phyloP scores from a whole-genome alignment of 768 basidiomycete genomes.

The Boletus subparvulus region DNA sequence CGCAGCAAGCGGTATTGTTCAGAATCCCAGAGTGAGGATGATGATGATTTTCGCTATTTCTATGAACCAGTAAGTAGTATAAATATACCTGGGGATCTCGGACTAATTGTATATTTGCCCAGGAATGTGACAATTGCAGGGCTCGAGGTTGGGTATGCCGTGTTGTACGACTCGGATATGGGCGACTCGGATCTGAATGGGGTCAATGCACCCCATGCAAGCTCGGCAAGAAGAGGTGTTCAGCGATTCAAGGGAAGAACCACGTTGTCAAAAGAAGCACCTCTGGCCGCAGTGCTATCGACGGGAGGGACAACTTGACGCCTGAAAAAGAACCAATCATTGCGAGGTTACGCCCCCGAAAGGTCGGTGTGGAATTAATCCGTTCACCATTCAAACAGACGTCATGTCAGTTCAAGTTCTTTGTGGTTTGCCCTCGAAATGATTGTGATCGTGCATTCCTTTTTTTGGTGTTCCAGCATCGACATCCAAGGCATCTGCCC shows the following conservation, averaged over 20 bases:
- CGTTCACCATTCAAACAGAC: background rate
- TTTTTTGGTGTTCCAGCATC: background rate
- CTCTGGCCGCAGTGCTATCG: too few species aligned
- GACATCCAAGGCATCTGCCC: background rate
- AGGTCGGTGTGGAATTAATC: too few species aligned
- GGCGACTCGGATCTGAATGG: too few species aligned
- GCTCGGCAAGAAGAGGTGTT: background rate
- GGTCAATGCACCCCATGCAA: background rate
- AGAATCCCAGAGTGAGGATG: background rate
- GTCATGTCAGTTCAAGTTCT: background rate
- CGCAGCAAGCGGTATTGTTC: background rate
- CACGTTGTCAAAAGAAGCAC: background rate
- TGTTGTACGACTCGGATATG: too few species aligned
- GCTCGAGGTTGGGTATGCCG: background rate
- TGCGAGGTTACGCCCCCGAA: background rate
- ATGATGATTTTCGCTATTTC: background rate
- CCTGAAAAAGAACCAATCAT: background rate
- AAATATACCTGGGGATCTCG: background rate
- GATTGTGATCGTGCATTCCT: too few species aligned
- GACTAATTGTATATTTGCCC: background rate
- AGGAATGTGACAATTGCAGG: constrained; percentile 1
- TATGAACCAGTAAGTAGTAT: constrained; percentile 4
- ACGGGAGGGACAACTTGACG: too few species aligned
- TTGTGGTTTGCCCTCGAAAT: too few species aligned
- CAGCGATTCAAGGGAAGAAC: background rate